These are phyloP conservation scores for Suhomyces kilbournensis DNA, from an alignment of 805 yeast genomes.

Conservation along the genomic window DNA sequence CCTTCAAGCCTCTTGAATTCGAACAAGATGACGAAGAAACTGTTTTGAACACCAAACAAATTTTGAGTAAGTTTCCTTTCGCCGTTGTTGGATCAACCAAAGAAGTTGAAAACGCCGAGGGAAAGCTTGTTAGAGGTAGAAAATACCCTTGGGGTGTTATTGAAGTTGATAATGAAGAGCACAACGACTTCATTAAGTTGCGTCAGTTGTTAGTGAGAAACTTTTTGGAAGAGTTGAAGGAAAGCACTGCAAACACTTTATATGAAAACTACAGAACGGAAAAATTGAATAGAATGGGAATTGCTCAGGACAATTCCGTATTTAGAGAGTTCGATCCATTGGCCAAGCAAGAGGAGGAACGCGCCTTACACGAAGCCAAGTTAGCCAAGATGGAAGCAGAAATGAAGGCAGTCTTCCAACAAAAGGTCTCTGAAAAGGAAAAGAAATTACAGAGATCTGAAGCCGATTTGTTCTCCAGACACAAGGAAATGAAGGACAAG, in stretches of 20 bases:
- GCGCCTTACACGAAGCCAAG: slow-evolving; percentile 88
- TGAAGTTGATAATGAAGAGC: slow-evolving; percentile 92
- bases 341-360: slow-evolving; percentile 89
- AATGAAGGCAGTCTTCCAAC: slow-evolving; percentile 95
- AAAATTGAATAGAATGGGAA: slow-evolving; percentile 77
- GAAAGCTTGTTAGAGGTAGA: slow-evolving; percentile 85
- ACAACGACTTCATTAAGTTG: slow-evolving; percentile 85
- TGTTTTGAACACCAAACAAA: slow-evolving; percentile 56
- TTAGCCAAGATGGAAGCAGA: slow-evolving; percentile 92
- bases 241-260: slow-evolving; percentile 67
- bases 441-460: slow-evolving; percentile 95
- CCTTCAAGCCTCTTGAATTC: slow-evolving; percentile 72
- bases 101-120: slow-evolving; percentile 67
- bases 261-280: slow-evolving; percentile 89
- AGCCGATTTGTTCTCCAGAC: slow-evolving; percentile 92
- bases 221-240: slow-evolving; percentile 91
- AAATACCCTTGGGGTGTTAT: slow-evolving; percentile 95
- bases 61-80: slow-evolving; percentile 77
- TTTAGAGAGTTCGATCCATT: slow-evolving; percentile 94
- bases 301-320: slow-evolving; percentile 88
- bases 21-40: slow-evolving; percentile 87
- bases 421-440: slow-evolving; percentile 94
- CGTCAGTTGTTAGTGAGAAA: slow-evolving; percentile 86
- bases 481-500: slow-evolving; percentile 96
- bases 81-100: slow-evolving; percentile 91